Evolutionary conservation across 805 yeast genomes (phyloP).

Genomic region (Yueomyces sinensis): DNA sequence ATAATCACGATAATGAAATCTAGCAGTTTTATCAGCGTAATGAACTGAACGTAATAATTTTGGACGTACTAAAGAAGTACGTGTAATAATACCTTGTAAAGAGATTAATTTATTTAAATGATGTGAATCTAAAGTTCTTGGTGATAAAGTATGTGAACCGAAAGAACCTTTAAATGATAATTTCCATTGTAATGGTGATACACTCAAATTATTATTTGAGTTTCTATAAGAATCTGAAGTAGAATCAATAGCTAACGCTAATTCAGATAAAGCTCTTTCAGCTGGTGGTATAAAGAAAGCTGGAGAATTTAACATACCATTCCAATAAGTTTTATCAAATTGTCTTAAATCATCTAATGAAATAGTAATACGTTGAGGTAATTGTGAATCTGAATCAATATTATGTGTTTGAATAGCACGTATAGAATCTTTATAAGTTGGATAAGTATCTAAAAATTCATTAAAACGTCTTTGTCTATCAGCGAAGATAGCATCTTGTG

Average conservation of each 20-base stretch:
- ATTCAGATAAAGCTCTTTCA: conserved; percentile 72
- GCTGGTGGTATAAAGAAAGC: conserved; percentile 82
- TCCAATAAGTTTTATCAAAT: conserved; percentile 68
- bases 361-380: conserved; percentile 43
- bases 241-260: conserved; percentile 49
- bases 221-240: conserved; percentile 9
- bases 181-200: conserved; percentile 45
- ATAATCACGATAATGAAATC: conserved; percentile 84
- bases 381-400: conserved; percentile 14
- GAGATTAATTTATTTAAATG: conserved; percentile 73
- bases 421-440: conserved; percentile 58
- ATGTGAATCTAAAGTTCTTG: conserved; percentile 70
- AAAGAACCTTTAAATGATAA: conserved; percentile 82
- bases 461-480: conserved; percentile 83
- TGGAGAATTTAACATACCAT: conserved; percentile 61
- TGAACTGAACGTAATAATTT: conserved; percentile 86
- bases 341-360: conserved; percentile 81
- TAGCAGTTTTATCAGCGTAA: conserved; percentile 71
- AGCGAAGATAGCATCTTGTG: conserved; percentile 40
- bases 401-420: conserved; percentile 59
- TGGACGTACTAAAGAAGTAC: conserved; percentile 88
- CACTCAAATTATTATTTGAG: conserved; percentile 36
- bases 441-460: conserved; percentile 63
- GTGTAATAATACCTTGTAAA: conserved; percentile 89
- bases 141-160: conserved; percentile 77